These are phyloP conservation scores for Diaporthe amygdali DNA, from an alignment of 2,329 filamentous ascomycete genomes.

Conservation along the genomic window DNA sequence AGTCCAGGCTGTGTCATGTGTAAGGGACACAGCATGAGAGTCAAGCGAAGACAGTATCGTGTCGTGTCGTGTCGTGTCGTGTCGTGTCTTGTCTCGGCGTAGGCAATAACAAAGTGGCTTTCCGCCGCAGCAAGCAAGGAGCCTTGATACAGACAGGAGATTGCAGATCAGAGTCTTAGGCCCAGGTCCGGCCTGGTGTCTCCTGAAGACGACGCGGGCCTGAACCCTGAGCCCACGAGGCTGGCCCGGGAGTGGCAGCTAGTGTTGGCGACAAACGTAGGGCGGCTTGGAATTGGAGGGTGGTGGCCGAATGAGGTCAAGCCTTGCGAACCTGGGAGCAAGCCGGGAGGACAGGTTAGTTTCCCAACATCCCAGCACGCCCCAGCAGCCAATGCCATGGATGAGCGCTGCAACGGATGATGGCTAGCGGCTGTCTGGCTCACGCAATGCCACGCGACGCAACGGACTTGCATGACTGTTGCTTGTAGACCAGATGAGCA, in stretches of 20 bases:
- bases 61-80: conserved; percentile 5
- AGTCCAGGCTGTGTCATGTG: conserved; percentile 1
- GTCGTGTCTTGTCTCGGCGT: conserved; percentile 10
- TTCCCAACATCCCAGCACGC: neutral
- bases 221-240: conserved; percentile 16
- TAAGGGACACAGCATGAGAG: conserved; percentile 9
- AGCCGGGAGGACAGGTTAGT: neutral
- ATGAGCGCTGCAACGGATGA: neutral
- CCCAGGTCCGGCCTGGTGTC: neutral
- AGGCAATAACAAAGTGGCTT: neutral
- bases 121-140: neutral
- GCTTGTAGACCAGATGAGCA: neutral
- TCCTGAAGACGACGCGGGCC: neutral
- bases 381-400: neutral
- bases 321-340: neutral
- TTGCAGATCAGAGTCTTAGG: neutral
- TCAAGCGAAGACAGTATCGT: conserved; percentile 6
- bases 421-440: neutral
- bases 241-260: neutral
- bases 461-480: neutral
- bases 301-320: neutral
- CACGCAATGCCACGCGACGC: neutral
- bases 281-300: conserved; percentile 10
- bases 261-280: conserved; percentile 10
- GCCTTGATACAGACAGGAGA: neutral